Conservation (phyloP, 2,329 filamentous ascomycete genomes). For the Lecanosticta acicola region DNA sequence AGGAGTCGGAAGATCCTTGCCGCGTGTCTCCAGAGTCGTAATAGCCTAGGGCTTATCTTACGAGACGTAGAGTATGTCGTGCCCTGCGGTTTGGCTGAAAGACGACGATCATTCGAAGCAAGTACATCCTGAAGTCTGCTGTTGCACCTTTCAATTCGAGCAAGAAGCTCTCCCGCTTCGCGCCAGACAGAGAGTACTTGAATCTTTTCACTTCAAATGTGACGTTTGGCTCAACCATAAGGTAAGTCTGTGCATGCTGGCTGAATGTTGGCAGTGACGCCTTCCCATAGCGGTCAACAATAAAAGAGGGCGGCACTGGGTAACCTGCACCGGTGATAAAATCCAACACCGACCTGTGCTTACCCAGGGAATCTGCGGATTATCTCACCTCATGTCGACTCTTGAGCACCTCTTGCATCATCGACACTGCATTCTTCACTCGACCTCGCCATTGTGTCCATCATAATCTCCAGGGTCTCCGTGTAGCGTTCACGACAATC, state of each 20-base stretch:
- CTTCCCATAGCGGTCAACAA: neutral
- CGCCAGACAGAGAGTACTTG: conserved; percentile 9
- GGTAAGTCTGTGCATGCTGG: conserved; percentile 1
- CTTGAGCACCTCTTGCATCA: conserved; percentile 12
- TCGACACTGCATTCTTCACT: conserved; percentile 20
- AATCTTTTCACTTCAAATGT: conserved; percentile 13
- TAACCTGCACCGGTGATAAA: no score
- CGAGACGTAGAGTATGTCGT: no score
- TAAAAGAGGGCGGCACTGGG: no score
- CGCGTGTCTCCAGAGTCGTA: conserved; percentile 21
- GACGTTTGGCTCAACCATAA: conserved; percentile 11
- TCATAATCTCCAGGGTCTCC: conserved; percentile 23
- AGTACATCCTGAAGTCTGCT: conserved; percentile 8
- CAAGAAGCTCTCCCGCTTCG: conserved; percentile 7
- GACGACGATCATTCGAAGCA: conserved; percentile 9
- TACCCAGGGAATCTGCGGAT: no score
- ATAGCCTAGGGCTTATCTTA: conserved; percentile 8
- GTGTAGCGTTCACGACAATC: conserved; percentile 25
- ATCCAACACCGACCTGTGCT: no score
- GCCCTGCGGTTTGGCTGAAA: no score
- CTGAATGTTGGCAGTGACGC: neutral
- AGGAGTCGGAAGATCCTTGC: conserved; percentile 17
- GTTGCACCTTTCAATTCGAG: conserved; percentile 11
- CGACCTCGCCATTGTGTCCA: conserved; percentile 19
- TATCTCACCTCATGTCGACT: conserved; percentile 4